A percentile compares a stretch with the other conserved stretches of the same genome.
phyloP scores from a whole-genome alignment of 371 early-diverging fungal species.

The Apophysomyces sp. region DNA sequence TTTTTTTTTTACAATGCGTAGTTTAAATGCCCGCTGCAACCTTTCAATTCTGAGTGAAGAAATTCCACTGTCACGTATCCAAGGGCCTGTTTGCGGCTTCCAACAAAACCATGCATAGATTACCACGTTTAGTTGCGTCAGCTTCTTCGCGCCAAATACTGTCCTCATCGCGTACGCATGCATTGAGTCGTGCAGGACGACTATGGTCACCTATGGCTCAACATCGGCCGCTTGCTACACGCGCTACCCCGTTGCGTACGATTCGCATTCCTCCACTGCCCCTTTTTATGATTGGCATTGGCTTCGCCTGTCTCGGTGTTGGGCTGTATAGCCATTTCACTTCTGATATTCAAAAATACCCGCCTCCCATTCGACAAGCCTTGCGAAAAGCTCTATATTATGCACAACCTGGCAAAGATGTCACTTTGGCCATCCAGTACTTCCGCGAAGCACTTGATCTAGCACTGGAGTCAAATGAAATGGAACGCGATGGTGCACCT shows the following conservation, averaged over 20 bases:
- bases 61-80: neutral
- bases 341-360: constrained; percentile 61
- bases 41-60: no score
- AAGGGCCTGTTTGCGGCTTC: neutral
- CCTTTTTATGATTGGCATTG: constrained; percentile 36
- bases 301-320: constrained; percentile 41
- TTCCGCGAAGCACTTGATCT: constrained; percentile 50
- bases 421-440: constrained; percentile 44
- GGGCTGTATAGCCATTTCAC: constrained; percentile 57
- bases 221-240: neutral
- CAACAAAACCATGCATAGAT: neutral
- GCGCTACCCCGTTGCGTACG: constrained; percentile 2
- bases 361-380: constrained; percentile 51
- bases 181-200: neutral
- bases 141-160: neutral
- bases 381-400: constrained; percentile 64
- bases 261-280: constrained; percentile 38
- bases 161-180: neutral
- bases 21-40: no score
- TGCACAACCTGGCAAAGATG: constrained; percentile 51
- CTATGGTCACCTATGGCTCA: neutral
- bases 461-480: constrained; percentile 46
- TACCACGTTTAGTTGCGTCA: neutral
- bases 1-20: no score
- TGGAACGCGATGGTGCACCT: constrained; percentile 52